A percentile compares a stretch with the other conserved stretches of the same genome.
Evolutionary conservation across 208 protist genomes (phyloP).

Genomic region (Acanthamoeba healyi): DNA sequence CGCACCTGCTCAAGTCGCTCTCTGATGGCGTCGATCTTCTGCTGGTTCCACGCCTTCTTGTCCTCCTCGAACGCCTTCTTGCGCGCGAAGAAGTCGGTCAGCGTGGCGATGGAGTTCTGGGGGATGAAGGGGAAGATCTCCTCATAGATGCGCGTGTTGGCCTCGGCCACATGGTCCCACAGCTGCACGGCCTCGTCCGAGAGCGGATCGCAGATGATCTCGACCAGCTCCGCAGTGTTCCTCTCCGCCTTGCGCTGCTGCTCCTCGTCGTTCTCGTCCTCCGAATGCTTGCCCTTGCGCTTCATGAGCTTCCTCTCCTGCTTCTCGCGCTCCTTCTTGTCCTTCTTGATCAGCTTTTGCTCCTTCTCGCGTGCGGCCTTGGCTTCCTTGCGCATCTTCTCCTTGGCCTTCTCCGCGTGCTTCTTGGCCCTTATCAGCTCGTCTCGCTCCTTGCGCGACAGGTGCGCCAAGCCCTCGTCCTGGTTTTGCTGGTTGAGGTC

Average conservation of each 20-base stretch:
- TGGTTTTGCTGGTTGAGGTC: neutral
- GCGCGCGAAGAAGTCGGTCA: neutral
- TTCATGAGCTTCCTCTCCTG: slow-evolving; percentile 15
- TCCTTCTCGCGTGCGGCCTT: neutral
- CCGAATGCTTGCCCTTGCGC: neutral
- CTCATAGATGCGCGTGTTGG: slow-evolving; percentile 64
- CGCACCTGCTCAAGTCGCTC: neutral
- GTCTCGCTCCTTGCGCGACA: neutral
- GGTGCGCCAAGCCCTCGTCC: neutral
- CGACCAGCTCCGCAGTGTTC: neutral
- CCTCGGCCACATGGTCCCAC: slow-evolving; percentile 19
- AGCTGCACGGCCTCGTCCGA: slow-evolving; percentile 37
- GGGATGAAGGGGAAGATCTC: slow-evolving; percentile 70
- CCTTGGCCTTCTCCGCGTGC: neutral
- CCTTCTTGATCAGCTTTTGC: slow-evolving; percentile 11
- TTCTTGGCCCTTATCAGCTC: neutral
- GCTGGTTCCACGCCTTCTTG: neutral
- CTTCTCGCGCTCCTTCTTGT: slow-evolving; percentile 7
- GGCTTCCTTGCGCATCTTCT: neutral
- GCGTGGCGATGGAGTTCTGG: slow-evolving; percentile 4
- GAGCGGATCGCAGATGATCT: slow-evolving; percentile 61
- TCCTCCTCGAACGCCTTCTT: slow-evolving; percentile 4
- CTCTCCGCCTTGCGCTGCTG: neutral
- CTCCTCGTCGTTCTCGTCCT: neutral
- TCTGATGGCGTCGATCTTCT: neutral